Evolutionary conservation across 192 early-diverging fungal genomes (phyloP).

Genomic region (Linnemannia schmuckeri): DNA sequence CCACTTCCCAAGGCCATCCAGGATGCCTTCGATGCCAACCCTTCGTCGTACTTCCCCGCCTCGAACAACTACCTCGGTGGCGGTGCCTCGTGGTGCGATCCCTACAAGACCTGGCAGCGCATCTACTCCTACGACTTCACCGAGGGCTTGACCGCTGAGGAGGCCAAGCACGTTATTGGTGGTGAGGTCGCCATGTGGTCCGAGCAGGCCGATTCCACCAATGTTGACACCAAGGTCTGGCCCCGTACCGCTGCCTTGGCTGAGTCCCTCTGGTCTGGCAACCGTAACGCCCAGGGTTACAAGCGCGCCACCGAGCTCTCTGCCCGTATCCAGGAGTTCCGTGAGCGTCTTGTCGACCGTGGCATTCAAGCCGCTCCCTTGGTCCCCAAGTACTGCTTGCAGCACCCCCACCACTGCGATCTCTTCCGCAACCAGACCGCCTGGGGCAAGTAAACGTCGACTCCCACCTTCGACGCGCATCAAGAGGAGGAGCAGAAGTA

Average conservation of each 20-base stretch:
- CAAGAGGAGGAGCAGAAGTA: neutral
- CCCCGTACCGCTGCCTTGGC: constrained; percentile 76
- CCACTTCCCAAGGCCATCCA: constrained; percentile 47
- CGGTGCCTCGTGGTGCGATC: constrained; percentile 80
- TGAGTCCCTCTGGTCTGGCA: constrained; percentile 79
- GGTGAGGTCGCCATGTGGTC: constrained; percentile 81
- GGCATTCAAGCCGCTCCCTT: constrained; percentile 75
- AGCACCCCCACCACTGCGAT: constrained; percentile 55
- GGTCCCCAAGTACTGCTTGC: constrained; percentile 62
- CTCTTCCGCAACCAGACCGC: constrained; percentile 48
- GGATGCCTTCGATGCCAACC: constrained; percentile 46
- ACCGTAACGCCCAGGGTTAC: constrained; percentile 57
- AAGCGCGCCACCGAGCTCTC: constrained; percentile 51
- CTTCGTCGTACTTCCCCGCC: constrained; percentile 23
- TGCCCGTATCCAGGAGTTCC: constrained; percentile 74
- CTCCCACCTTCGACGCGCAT: neutral
- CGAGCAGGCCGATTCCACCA: constrained; percentile 71
- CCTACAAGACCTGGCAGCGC: constrained; percentile 82
- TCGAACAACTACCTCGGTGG: constrained; percentile 58
- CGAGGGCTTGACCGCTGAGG: constrained; percentile 63
- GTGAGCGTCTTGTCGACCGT: constrained; percentile 74
- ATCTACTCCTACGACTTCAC: constrained; percentile 78
- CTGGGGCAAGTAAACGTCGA: constrained; percentile 38
- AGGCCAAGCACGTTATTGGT: constrained; percentile 75
- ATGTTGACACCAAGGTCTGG: constrained; percentile 76